Base-by-base conservation (phyloP, 805 yeast genomes). In the fission yeast (Schizosaccharomyces pombe) region DNA sequence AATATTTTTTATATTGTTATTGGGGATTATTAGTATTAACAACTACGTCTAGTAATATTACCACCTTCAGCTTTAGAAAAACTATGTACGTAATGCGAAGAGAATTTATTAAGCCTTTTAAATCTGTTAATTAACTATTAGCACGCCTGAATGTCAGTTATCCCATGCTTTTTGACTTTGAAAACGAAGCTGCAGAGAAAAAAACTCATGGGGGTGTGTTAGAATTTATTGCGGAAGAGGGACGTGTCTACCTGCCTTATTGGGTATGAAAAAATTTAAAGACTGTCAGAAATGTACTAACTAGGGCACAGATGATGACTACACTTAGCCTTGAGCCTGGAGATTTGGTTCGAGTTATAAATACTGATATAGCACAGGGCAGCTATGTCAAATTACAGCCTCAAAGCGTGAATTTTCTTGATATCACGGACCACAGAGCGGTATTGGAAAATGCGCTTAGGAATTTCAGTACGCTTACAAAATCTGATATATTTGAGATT, bases 211-310 rank as follows among this genome's bases (percentile, higher is more conserved):
- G 87, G 52, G 99, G 99, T 63, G 98, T 91, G 30, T 70, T 91
- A 57, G 98, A 91, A 68, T 91, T 91, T 65, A 82, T 84, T 16
- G 95, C 98, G 0, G 97, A 91, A 63, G 98, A 91, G 70, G 99
- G 99, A 16, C 73, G 98, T 56, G 91, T 78, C 1, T 91, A 91
- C 64, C 62, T 91, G 34, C 99, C 99, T 0, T 85, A 84, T 60
- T 91, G 99, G 99, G 57, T 55, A 55, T 11, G 55, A 30, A 22
- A n/a, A 4, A 22, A 2, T 24, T 2, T 34, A n/a, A 47, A 5
- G 29, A 6, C 9, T 9, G 26, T 8, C 24, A 14, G 12, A 6
- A 11, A 19, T 8, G 12, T n/a, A 22, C 6, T n/a, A 16, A 4
- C 28, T 19, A 1, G 3, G 3, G 14, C 26, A 14, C 49, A 55